Conservation (phyloP, 257 asterid genomes). For the Parsonsia alboflavescens region DNA sequence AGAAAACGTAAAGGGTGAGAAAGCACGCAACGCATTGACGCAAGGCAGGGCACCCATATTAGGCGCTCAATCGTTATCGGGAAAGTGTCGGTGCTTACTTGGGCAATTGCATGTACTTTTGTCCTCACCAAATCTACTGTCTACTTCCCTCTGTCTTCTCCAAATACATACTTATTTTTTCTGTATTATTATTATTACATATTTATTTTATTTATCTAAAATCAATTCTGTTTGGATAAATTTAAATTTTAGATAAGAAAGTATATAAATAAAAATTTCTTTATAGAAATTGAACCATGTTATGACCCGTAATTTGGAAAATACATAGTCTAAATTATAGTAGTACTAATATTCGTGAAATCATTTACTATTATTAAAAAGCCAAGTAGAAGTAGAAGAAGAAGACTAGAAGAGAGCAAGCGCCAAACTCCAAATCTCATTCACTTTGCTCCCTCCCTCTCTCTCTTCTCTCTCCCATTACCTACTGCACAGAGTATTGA, state of each 20-base stretch:
- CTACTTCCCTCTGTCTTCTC: not conserved
- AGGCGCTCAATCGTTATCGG: conserved; percentile 20
- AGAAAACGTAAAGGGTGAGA: not conserved
- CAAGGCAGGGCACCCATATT: not conserved
- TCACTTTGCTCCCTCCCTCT: not conserved
- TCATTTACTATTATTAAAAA: too few relatives aligned
- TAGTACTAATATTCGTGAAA: too few relatives aligned
- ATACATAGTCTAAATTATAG: too few relatives aligned
- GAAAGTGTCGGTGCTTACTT: conserved; percentile 39
- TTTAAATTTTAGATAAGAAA: too few relatives aligned
- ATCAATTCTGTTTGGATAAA: too few relatives aligned
- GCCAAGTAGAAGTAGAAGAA: not conserved
- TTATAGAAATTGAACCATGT: too few relatives aligned
- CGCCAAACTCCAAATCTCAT: not conserved
- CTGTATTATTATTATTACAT: too few relatives aligned
- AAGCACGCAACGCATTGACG: too few relatives aligned
- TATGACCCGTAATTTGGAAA: too few relatives aligned
- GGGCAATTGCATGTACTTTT: not conserved
- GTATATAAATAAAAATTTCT: too few relatives aligned
- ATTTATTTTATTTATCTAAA: too few relatives aligned
- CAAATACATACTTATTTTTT: too few relatives aligned
- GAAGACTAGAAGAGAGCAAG: not conserved
- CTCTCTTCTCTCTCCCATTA: conserved; percentile 3
- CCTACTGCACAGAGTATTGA: not conserved
- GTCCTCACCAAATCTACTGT: not conserved